Evolutionary conservation across 2,329 filamentous ascomycete species (phyloP).

Genomic region (Coniochaeta hoffmannii): DNA sequence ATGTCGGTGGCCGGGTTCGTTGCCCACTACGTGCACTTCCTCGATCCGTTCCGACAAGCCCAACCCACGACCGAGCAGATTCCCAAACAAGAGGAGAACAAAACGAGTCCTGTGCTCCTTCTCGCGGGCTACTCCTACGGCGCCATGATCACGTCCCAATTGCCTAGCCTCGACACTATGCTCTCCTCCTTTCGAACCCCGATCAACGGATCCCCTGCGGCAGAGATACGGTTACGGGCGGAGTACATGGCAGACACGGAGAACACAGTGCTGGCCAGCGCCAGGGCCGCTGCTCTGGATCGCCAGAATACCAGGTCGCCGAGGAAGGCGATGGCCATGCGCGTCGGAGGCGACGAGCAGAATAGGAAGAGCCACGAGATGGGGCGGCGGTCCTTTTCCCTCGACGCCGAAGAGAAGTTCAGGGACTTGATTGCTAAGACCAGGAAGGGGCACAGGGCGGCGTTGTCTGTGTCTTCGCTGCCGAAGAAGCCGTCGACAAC

Average conservation of each 20-base stretch:
- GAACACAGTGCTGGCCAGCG: slow-evolving; percentile 34
- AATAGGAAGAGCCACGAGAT: slow-evolving; percentile 32
- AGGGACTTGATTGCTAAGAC: slow-evolving; percentile 36
- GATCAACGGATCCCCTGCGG: slow-evolving; percentile 46
- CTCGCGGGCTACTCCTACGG: slow-evolving; percentile 87
- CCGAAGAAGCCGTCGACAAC: slow-evolving; percentile 2
- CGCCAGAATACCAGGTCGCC: slow-evolving; percentile 20
- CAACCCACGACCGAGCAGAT: background rate
- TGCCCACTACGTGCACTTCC: slow-evolving; percentile 59
- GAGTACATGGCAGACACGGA: slow-evolving; percentile 59
- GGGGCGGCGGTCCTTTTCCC: slow-evolving; percentile 24
- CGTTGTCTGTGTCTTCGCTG: background rate
- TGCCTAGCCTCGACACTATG: slow-evolving; percentile 57
- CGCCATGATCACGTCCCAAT: slow-evolving; percentile 67
- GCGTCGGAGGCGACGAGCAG: slow-evolving; percentile 43
- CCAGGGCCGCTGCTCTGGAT: slow-evolving; percentile 23
- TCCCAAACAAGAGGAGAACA: background rate
- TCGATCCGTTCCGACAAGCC: slow-evolving; percentile 33
- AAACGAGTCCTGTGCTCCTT: slow-evolving; percentile 35
- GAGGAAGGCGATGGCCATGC: slow-evolving; percentile 31
- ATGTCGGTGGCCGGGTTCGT: slow-evolving; percentile 75
- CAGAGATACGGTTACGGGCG: slow-evolving; percentile 65
- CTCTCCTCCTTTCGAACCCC: slow-evolving; percentile 51
- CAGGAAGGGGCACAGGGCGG: slow-evolving; percentile 18
- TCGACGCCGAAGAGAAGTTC: slow-evolving; percentile 40